Conservation (phyloP, 345 rosid species). For the Populus deltoides region DNA sequence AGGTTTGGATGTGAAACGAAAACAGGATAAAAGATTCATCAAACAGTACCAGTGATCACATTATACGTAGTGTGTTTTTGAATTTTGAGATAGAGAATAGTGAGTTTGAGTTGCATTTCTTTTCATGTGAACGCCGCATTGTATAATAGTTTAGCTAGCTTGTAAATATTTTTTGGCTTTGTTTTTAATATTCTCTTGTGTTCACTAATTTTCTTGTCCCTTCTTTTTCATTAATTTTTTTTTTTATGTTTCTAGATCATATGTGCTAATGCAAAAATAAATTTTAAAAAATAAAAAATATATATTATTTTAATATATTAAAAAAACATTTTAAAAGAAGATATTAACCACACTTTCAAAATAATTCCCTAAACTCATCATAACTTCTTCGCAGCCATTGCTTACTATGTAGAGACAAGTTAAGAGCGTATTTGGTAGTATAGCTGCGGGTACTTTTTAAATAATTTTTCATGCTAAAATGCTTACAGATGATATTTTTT, state of each 20-base stretch:
- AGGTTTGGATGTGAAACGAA: background rate
- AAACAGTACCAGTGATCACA: background rate
- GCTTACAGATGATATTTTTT: too few relatives aligned
- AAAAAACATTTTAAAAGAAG: too few relatives aligned
- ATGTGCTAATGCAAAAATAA: too few relatives aligned
- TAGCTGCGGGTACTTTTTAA: too few relatives aligned
- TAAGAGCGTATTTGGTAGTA: too few relatives aligned
- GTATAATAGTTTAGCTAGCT: background rate
- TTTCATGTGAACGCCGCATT: background rate
- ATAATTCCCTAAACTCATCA: too few relatives aligned
- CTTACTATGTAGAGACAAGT: background rate
- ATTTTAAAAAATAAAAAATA: too few relatives aligned
- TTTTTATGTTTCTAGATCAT: too few relatives aligned
- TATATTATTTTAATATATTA: too few relatives aligned
- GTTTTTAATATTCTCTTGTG: background rate
- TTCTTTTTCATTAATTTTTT: background rate
- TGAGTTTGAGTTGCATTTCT: background rate
- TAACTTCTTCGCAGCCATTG: background rate
- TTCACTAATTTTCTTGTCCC: background rate
- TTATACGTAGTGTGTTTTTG: background rate
- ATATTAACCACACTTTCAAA: too few relatives aligned
- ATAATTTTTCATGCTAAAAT: too few relatives aligned
- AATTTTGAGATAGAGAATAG: background rate
- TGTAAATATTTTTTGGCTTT: conserved; percentile 3
- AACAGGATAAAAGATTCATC: background rate